Evolutionary conservation across 495 filamentous ascomycete species (phyloP).

Genomic region (Penicillium subrubescens): DNA sequence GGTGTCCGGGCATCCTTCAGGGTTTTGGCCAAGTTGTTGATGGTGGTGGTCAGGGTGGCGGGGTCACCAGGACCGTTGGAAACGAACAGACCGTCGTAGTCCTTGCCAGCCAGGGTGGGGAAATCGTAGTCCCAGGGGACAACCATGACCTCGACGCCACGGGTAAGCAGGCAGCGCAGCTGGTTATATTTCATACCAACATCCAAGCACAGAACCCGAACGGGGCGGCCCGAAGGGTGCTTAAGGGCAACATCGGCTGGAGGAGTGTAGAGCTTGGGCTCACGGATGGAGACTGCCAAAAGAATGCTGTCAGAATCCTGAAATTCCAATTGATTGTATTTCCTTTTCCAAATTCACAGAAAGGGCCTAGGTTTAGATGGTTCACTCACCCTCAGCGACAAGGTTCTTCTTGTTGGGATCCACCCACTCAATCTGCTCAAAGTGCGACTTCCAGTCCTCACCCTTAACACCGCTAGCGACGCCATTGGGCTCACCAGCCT

Average conservation of each 20-base stretch:
- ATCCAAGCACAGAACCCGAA: constrained; percentile 89
- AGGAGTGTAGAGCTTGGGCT: constrained; percentile 80
- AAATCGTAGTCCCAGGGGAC: constrained; percentile 97
- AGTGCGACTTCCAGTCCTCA: constrained; percentile 64
- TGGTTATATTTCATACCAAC: constrained; percentile 98
- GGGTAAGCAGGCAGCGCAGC: constrained; percentile 82
- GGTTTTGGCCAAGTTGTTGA: constrained; percentile 71
- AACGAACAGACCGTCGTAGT: constrained; percentile 95
- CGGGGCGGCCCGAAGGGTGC: constrained; percentile 81
- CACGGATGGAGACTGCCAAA: constrained; percentile 76
- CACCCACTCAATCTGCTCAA: constrained; percentile 81
- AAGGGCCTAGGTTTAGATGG: neutral
- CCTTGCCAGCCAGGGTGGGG: constrained; percentile 65
- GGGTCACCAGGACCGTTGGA: constrained; percentile 98
- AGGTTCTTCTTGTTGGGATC: constrained; percentile 92
- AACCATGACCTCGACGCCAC: constrained; percentile 93
- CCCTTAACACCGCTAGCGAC: constrained; percentile 43
- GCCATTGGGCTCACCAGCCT: constrained; percentile 50
- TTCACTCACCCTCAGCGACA: constrained; percentile 82
- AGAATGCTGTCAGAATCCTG: constrained; percentile 5
- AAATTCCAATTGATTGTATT: neutral
- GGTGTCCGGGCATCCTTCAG: constrained; percentile 76
- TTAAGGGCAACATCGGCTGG: constrained; percentile 64
- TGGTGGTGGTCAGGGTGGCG: constrained; percentile 73
- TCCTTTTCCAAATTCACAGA: neutral